Conservation (phyloP, 495 filamentous ascomycete genomes). For the Alectoria sarmentosa region DNA sequence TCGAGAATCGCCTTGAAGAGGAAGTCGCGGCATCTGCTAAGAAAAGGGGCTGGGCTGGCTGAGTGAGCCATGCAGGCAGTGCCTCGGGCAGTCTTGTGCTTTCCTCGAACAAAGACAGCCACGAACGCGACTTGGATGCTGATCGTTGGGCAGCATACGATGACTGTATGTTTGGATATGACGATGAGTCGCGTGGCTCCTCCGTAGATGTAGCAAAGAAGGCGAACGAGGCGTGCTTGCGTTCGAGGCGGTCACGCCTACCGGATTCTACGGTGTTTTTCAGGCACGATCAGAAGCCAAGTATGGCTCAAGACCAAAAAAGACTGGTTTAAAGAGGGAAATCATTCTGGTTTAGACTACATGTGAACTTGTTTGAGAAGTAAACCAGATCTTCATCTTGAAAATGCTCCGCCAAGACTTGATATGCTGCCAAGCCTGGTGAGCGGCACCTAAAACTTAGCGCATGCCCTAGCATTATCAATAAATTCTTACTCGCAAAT, state of each 20-base stretch:
- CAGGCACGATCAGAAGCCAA: not conserved
- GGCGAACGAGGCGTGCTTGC: slow-evolving; percentile 42
- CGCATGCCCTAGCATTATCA: slow-evolving; percentile 3
- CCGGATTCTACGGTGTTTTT: not conserved
- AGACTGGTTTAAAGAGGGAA: too few species aligned
- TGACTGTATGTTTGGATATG: slow-evolving; percentile 47
- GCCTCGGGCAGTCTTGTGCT: slow-evolving; percentile 44
- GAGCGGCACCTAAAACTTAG: not conserved
- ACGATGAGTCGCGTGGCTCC: slow-evolving; percentile 41
- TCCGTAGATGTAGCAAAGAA: slow-evolving; percentile 41
- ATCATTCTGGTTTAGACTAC: too few species aligned
- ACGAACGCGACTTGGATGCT: not conserved
- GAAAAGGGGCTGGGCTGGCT: slow-evolving; percentile 38
- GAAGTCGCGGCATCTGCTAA: slow-evolving; percentile 47
- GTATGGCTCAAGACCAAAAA: too few species aligned
- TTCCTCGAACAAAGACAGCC: not conserved
- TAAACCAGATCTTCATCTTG: too few species aligned
- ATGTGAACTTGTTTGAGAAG: too few species aligned
- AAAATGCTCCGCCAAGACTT: too few species aligned
- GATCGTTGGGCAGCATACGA: slow-evolving; percentile 19
- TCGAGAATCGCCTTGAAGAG: slow-evolving; percentile 54
- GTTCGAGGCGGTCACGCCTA: slow-evolving; percentile 34
- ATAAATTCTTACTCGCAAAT: slow-evolving; percentile 2
- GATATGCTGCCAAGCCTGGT: not conserved
- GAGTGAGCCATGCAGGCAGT: slow-evolving; percentile 33